Percentiles rank a stretch among this genome's conserved stretches.
phyloP scores from a whole-genome alignment of 495 filamentous ascomycete species.

The Cercophora newfieldiana region DNA sequence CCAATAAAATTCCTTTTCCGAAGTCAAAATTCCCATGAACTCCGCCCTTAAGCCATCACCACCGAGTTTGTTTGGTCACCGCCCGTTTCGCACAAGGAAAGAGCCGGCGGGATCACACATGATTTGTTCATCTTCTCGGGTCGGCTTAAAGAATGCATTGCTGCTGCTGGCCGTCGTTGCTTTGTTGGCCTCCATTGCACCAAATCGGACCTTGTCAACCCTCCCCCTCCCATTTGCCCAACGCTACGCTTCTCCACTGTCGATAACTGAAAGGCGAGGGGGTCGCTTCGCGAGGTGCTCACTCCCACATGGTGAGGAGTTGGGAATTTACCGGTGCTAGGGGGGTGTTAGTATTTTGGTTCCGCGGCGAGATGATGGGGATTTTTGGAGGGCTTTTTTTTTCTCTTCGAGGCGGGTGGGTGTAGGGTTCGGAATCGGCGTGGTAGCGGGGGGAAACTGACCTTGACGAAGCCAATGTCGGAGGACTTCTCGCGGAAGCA shows the following conservation, averaged over 20 bases:
- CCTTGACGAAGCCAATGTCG: slow-evolving; percentile 99
- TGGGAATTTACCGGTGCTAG: slow-evolving; percentile 35
- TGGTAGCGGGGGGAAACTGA: slow-evolving; percentile 43
- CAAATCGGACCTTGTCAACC: neutral
- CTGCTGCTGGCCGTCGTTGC: neutral
- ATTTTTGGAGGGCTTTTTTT: slow-evolving; percentile 5
- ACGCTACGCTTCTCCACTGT: too few relatives aligned
- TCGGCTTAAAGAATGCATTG: slow-evolving; percentile 10
- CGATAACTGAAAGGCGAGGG: too few relatives aligned
- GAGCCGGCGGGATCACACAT: neutral
- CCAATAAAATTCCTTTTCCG: slow-evolving; percentile 8
- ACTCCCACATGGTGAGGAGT: neutral
- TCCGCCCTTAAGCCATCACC: slow-evolving; percentile 15
- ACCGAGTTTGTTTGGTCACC: neutral
- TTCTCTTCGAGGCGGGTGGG: neutral
- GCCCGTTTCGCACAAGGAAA: neutral
- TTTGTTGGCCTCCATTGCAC: neutral
- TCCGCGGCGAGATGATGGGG: neutral
- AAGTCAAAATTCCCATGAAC: slow-evolving; percentile 14
- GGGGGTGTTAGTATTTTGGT: slow-evolving; percentile 12
- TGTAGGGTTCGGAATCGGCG: slow-evolving; percentile 3
- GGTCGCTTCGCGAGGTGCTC: neutral
- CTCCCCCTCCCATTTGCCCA: neutral
- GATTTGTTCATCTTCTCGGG: neutral
- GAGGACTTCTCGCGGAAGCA: slow-evolving; percentile 97